Evolutionary conservation across 352 stramenopile genomes (phyloP).

Genomic region (Phytophthora hibernalis): DNA sequence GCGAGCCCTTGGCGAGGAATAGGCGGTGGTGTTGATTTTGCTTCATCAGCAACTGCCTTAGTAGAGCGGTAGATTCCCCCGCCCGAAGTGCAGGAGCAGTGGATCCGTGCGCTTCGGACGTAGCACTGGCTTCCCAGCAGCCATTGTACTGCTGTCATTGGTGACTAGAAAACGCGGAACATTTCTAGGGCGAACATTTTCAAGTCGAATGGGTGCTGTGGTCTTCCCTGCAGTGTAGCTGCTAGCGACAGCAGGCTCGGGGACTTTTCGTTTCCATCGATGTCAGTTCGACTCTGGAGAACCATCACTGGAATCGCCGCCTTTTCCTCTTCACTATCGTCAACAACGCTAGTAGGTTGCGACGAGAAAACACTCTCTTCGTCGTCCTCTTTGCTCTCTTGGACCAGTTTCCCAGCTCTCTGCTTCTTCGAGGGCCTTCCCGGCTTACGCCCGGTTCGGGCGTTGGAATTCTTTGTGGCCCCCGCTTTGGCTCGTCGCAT

Average conservation of each 20-base stretch:
- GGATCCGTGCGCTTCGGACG: too few relatives aligned
- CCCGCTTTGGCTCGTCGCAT: slow-evolving; percentile 29
- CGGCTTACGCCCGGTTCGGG: slow-evolving; percentile 6
- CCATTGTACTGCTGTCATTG: not conserved
- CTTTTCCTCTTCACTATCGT: slow-evolving; percentile 43
- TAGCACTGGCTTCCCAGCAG: not conserved
- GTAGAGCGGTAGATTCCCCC: not conserved
- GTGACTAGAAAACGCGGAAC: not conserved
- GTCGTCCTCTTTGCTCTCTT: slow-evolving; percentile 23
- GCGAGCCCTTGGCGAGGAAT: not conserved
- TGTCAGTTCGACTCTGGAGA: slow-evolving; percentile 2
- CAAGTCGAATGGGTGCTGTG: not conserved
- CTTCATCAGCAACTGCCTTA: not conserved
- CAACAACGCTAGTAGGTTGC: slow-evolving; percentile 20
- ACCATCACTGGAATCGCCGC: slow-evolving; percentile 15
- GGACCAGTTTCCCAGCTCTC: slow-evolving; percentile 1
- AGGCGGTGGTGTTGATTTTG: not conserved
- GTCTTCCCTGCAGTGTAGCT: not conserved
- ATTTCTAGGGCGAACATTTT: not conserved
- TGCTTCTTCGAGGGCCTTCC: slow-evolving; percentile 20
- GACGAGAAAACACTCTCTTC: slow-evolving; percentile 28
- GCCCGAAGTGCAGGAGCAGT: too few relatives aligned
- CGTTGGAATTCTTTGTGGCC: slow-evolving; percentile 14
- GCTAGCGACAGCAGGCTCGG: not conserved
- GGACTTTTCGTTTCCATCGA: slow-evolving; percentile 8